Base-by-base conservation (phyloP, 2,329 filamentous ascomycete genomes). In the Alternaria incomplexa region DNA sequence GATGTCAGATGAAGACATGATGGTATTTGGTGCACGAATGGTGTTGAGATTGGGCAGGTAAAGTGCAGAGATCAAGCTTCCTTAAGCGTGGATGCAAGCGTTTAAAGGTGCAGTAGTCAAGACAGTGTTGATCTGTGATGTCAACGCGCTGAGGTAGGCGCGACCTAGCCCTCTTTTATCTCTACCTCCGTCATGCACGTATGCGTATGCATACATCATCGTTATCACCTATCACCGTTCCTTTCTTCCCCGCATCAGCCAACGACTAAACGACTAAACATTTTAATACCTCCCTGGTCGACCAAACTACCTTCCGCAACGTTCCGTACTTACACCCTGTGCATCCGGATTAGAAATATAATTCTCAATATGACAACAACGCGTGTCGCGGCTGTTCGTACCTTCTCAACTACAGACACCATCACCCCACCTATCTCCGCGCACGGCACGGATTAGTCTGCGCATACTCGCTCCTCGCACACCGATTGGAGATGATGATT, bases 1-100 rank as follows among this genome's bases (percentile, higher is more conserved):
- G 56, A 77, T 73, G 9, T 20, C 52, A 0, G 58, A 36, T 20
- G 62, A 43, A 46, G 45, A 26, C 59, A 58, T 58, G 43, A 20
- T 47, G 23, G 2, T 36, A 4, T 45, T 30, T 11, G 20, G 4
- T n/a, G 17, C 36, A 15, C 8, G 5, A 25, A 8, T 25, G 1
- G 1, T 20, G 15, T 12, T 12, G 11, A 28, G 13, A 8, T 15
- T 15, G 3, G 3, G 25, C 26, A 40, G 11, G 7, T 23, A 4
- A 43, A 50, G 30, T 12, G 3, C 3, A 25, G n/a, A 36, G 10
- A 43, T 17, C 4, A 22, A 23, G 22, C 36, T 43, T 17, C 13
- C 8, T 25, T 20, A 20, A 48, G 13, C 28, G 28, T 30, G 28
- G 28, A 30, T 2, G 28, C 28, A 30, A 30, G 11, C 11, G 28